These are phyloP conservation scores for Fusarium vanettenii DNA, from an alignment of 2,329 filamentous ascomycete genomes.

Conservation along the genomic window DNA sequence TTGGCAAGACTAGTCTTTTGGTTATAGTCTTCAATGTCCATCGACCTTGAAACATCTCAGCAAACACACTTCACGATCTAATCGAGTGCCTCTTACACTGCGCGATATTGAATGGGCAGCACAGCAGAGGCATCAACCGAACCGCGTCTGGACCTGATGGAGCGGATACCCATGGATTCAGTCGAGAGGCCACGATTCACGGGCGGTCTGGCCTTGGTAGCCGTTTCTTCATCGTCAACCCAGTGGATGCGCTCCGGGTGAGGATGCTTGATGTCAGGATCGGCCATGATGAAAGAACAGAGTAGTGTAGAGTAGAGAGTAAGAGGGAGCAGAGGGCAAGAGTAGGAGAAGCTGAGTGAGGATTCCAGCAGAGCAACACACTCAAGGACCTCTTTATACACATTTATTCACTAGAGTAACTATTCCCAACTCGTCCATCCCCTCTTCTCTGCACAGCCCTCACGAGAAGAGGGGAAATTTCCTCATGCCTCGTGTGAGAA, in stretches of 20 bases:
- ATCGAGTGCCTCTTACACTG: constrained; percentile 24
- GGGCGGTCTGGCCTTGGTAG: constrained; percentile 20
- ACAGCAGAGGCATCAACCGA: constrained; percentile 25
- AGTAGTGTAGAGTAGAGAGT: not conserved
- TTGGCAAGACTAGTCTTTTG: constrained; percentile 20
- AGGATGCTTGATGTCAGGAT: constrained; percentile 22
- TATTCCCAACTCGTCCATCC: constrained; percentile 25
- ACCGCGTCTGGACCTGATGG: constrained; percentile 21
- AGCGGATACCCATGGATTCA: constrained; percentile 26
- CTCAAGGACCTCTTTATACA: constrained; percentile 24
- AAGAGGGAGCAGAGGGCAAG: not conserved
- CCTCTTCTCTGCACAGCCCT: constrained; percentile 7
- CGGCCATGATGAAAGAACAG: constrained; percentile 18
- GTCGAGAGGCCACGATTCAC: constrained; percentile 24
- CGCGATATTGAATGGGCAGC: constrained; percentile 34
- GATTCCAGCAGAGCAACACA: constrained; percentile 7
- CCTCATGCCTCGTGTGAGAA: constrained; percentile 6
- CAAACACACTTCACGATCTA: not conserved
- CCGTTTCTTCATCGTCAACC: constrained; percentile 32
- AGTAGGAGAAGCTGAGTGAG: constrained; percentile 15
- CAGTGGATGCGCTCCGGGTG: constrained; percentile 32
- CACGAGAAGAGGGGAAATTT: constrained; percentile 10
- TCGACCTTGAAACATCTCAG: constrained; percentile 27
- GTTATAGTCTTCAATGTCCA: constrained; percentile 35
- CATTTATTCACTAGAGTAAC: constrained; percentile 3